Evolutionary conservation across 208 protist species (phyloP).

Genomic region (Strigomonas culicis): DNA sequence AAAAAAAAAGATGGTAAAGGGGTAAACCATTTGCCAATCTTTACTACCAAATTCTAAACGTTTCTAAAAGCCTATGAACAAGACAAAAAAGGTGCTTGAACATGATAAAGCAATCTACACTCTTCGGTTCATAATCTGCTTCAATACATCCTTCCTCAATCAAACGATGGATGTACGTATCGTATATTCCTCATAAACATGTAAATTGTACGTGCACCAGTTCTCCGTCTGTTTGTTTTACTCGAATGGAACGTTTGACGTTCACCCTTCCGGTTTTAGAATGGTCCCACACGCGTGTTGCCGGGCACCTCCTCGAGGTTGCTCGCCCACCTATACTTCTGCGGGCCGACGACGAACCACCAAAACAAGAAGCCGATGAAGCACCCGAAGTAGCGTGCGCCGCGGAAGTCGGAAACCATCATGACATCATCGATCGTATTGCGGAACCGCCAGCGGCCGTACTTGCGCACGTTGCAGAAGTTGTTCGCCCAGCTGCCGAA

Average conservation of each 20-base stretch:
- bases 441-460: constrained; percentile 81
- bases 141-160: neutral
- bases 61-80: neutral
- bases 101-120: neutral
- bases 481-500: constrained; percentile 87
- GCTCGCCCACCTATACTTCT: constrained; percentile 81
- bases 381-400: constrained; percentile 68
- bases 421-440: constrained; percentile 86
- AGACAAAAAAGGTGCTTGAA: no score
- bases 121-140: no score
- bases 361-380: constrained; percentile 77
- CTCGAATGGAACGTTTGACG: no score
- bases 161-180: neutral
- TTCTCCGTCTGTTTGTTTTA: no score
- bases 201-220: no score
- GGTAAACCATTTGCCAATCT: constrained; percentile 4
- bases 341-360: constrained; percentile 82
- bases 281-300: constrained; percentile 73
- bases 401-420: constrained; percentile 80
- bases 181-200: no score
- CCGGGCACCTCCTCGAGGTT: constrained; percentile 72
- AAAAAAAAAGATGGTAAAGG: constrained; percentile 11
- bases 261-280: constrained; percentile 37
- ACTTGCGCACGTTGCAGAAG: constrained; percentile 81
- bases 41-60: constrained; percentile 10